Percentiles rank a stretch among this genome's conserved stretches.
Conservation (phyloP, 441 rosid genomes). For the Geranium incanum region DNA sequence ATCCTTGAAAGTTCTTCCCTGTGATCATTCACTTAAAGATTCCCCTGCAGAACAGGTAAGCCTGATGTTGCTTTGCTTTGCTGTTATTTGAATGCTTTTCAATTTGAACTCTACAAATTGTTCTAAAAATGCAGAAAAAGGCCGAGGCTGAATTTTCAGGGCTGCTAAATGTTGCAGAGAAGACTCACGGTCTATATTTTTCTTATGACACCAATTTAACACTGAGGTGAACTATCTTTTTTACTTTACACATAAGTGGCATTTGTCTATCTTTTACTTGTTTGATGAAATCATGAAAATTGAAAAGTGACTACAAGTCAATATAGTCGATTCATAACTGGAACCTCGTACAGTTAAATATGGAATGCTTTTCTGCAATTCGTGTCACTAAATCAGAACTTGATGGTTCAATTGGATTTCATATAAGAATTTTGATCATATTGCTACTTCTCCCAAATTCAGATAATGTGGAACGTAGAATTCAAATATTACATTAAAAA, state of each 20-base stretch:
- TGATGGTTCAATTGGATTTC: background rate
- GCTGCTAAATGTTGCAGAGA: conserved; percentile 51
- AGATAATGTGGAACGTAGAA: background rate
- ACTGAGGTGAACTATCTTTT: conserved; percentile 46
- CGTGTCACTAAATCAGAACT: background rate
- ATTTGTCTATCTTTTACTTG: background rate
- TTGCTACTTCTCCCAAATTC: background rate
- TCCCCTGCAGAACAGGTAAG: conserved; percentile 67
- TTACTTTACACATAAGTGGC: background rate
- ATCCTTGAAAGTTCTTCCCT: conserved; percentile 76
- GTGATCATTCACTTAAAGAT: conserved; percentile 60
- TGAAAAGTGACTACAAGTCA: background rate
- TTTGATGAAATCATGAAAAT: conserved; percentile 1
- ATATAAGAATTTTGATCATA: background rate
- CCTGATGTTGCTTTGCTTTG: conserved; percentile 11
- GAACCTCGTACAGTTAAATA: background rate
- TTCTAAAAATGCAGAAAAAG: conserved; percentile 41
- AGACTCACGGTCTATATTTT: conserved; percentile 70
- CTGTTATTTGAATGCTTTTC: conserved; percentile 2
- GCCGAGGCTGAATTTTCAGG: conserved; percentile 48
- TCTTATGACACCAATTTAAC: conserved; percentile 91
- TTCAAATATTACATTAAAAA: background rate
- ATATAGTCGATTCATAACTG: background rate
- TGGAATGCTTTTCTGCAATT: background rate
- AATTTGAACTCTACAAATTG: conserved; percentile 8